These are phyloP conservation scores for Paramyrothecium roridum DNA, from an alignment of 2,329 filamentous ascomycete species.

Conservation along the genomic window DNA sequence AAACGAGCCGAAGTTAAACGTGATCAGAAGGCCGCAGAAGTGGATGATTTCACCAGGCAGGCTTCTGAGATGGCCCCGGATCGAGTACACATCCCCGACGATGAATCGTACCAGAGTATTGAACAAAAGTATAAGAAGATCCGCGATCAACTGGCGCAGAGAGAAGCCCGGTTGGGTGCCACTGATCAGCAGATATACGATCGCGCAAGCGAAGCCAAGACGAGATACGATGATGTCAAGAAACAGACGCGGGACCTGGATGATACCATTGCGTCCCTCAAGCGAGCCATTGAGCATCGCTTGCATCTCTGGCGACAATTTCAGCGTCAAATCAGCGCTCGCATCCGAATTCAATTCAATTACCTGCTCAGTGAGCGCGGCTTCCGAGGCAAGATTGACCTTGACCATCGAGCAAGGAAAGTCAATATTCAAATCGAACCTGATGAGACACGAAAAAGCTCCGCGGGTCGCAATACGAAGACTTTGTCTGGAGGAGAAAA, in stretches of 20 bases:
- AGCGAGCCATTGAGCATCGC: constrained; percentile 64
- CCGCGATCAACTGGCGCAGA: constrained; percentile 53
- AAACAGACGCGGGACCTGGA: constrained; percentile 36
- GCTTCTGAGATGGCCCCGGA: constrained; percentile 50
- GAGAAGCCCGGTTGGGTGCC: constrained; percentile 57
- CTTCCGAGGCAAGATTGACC: constrained; percentile 76
- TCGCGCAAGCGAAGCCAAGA: constrained; percentile 35
- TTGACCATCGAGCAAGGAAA: constrained; percentile 72
- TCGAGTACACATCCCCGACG: constrained; percentile 61
- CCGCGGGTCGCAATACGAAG: constrained; percentile 76
- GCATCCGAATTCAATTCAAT: constrained; percentile 80
- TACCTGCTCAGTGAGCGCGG: constrained; percentile 86
- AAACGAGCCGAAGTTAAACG: constrained; percentile 41
- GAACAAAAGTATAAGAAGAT: constrained; percentile 54
- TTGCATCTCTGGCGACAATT: constrained; percentile 77
- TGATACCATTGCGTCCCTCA: constrained; percentile 42
- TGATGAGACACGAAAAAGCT: constrained; percentile 65
- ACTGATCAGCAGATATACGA: constrained; percentile 62
- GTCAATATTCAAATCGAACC: constrained; percentile 77
- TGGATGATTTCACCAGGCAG: constrained; percentile 52
- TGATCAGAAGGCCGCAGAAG: constrained; percentile 40
- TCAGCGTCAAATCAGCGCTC: constrained; percentile 79
- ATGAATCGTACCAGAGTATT: constrained; percentile 58
- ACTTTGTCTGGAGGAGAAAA: constrained; percentile 96
- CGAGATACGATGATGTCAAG: constrained; percentile 39